Base-by-base conservation (phyloP, 306 rosid species). In the Abrus pulchellus region DNA sequence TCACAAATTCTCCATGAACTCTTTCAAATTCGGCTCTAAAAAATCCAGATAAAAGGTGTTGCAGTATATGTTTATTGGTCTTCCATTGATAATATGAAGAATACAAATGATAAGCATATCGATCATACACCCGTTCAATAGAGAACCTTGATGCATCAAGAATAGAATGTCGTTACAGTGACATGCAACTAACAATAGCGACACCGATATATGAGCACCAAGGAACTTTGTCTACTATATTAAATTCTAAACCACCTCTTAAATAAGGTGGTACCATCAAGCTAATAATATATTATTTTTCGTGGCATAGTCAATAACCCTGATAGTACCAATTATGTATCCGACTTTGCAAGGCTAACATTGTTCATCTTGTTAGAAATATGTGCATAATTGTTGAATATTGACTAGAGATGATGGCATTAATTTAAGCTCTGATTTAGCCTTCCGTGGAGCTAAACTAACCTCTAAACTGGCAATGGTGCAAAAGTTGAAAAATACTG, bases 141-240 rank as follows among this genome's bases (percentile, higher is more conserved):
- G 63, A 11, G 66, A 82, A 50, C 7, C 52, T 73, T 80, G 69
- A 77, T 48, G 70, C 33, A 76, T 75, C 54, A 62, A 41, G 74
- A 29, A 78, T 62, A 55, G 92, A 89, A 89, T 85, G 93, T 83
- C 92, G 75, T 74, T 52, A 74, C 40, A 87, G 74, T 47, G 89
- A 80, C 84, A 78, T 59, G 68, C 74, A 83, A 82, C 85, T 48
- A 61, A 61, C 78, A 7, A 73, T 6, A 40, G 32, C 6, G 69
- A 87, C 83, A 67, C 32, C 63, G 11, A 67, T 52, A 28, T 34
- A 54, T 75, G 71, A 65, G 74, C 68, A 59, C 84, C 84, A 80
- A 34, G 73, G 79, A 76, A 83, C 77, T 67, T 68, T 62, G 66
- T 61, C 62, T 49, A 20, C 75, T 77, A 50, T 68, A 73, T 79